Evolutionary conservation across 768 basidiomycete species (phyloP).

Genomic region (Xerocomus brunneocitrinus): DNA sequence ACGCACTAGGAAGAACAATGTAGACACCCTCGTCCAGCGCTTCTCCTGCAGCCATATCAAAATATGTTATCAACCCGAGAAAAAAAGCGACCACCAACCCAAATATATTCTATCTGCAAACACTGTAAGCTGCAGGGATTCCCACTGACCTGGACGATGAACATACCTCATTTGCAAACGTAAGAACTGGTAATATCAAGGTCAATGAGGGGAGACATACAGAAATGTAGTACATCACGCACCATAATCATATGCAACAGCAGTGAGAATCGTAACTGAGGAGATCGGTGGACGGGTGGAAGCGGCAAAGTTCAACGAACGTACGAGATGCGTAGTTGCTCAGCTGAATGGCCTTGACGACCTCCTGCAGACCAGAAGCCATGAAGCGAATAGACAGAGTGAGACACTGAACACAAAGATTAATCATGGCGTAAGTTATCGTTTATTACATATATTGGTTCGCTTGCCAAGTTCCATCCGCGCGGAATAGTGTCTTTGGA

Average conservation of each 20-base stretch:
- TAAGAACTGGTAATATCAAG: background rate
- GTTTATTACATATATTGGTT: too few relatives aligned
- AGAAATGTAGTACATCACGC: background rate
- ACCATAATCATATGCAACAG: background rate
- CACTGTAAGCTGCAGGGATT: background rate
- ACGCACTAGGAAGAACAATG: constrained; percentile 1
- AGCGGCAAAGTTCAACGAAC: background rate
- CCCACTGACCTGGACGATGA: too few relatives aligned
- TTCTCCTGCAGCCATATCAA: background rate
- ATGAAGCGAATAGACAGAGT: background rate
- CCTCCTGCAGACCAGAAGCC: background rate
- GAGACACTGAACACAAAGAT: too few relatives aligned
- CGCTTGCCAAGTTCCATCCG: too few relatives aligned
- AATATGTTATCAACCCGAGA: background rate
- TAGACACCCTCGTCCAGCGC: background rate
- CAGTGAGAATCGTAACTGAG: background rate
- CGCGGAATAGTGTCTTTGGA: too few relatives aligned
- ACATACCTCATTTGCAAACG: background rate
- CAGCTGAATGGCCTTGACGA: too few relatives aligned
- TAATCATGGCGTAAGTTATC: too few relatives aligned
- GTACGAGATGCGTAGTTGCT: background rate
- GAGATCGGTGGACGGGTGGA: background rate
- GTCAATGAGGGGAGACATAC: background rate
- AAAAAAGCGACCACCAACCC: background rate
- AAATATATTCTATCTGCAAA: constrained; percentile 3